Conservation (phyloP, 345 rosid genomes). For the Anastatica hierochuntica region DNA sequence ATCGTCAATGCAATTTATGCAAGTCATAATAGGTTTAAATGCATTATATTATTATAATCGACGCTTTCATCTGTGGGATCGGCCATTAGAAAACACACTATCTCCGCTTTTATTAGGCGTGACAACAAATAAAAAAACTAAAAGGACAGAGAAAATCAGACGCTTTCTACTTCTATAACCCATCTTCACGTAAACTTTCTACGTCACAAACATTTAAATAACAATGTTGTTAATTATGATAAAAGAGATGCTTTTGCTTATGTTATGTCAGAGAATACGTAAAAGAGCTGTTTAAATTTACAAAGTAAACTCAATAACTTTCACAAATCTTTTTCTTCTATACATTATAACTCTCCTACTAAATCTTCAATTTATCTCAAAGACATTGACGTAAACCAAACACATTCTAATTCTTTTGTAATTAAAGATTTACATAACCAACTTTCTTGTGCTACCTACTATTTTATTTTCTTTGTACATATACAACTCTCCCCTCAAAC, state of each 20-base stretch:
- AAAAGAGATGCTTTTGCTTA: neutral
- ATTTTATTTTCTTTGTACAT: no score
- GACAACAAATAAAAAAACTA: conserved; percentile 5
- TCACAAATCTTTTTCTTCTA: neutral
- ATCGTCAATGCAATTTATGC: conserved; percentile 1
- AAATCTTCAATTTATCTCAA: no score
- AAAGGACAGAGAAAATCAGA: no score
- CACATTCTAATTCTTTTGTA: no score
- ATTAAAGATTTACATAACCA: no score
- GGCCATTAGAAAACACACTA: neutral
- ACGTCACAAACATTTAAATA: neutral
- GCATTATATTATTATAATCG: no score
- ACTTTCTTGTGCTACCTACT: no score
- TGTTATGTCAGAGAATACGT: conserved; percentile 4
- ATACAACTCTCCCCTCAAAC: no score
- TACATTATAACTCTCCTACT: neutral
- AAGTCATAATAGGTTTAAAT: neutral
- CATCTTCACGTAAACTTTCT: conserved; percentile 5
- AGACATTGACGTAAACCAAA: no score
- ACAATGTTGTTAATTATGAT: neutral
- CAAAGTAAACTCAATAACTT: no score
- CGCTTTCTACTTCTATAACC: neutral
- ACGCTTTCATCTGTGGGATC: neutral
- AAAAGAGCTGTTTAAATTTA: no score
- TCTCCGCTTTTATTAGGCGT: conserved; percentile 15